Conservation (phyloP, 2,329 filamentous ascomycete genomes). For the Alternaria conjuncta region DNA sequence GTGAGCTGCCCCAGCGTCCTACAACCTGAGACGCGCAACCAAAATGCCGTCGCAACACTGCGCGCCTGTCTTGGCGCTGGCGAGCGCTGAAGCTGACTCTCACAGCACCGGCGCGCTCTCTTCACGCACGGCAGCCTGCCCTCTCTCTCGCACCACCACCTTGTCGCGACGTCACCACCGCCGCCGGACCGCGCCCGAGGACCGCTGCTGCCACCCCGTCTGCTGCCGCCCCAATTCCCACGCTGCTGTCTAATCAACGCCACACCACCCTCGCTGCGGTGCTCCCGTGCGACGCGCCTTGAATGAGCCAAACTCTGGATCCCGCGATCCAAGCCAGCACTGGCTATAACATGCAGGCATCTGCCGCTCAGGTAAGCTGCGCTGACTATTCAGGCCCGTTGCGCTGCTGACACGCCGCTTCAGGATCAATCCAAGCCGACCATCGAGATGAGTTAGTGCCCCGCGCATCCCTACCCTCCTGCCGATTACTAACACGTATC, state of each 20-base stretch:
- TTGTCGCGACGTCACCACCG: constrained; percentile 18
- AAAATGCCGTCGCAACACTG: constrained; percentile 13
- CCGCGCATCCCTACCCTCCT: constrained; percentile 11
- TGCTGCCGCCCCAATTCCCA: constrained; percentile 1
- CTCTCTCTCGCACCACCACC: constrained; percentile 1
- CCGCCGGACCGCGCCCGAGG: background rate
- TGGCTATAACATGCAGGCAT: constrained; percentile 46
- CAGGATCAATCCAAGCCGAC: constrained; percentile 46
- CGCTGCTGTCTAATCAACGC: constrained; percentile 14
- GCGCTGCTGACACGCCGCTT: constrained; percentile 35
- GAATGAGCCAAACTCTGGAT: constrained; percentile 40
- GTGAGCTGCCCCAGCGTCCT: constrained; percentile 21
- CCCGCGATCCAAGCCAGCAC: constrained; percentile 42
- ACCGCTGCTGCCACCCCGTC: background rate
- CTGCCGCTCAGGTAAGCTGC: constrained; percentile 62
- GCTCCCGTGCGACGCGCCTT: constrained; percentile 7
- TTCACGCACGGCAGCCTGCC: constrained; percentile 9
- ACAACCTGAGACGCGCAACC: constrained; percentile 11
- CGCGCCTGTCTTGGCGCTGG: constrained; percentile 12
- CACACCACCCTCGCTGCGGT: constrained; percentile 5
- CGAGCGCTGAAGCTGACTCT: constrained; percentile 18
- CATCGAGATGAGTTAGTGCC: constrained; percentile 53
- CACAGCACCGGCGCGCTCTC: constrained; percentile 3
- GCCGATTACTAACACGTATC: constrained; percentile 42
- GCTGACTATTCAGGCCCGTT: constrained; percentile 22